Evolutionary conservation across 192 early-diverging fungal species (phyloP).

Genomic region (Linnemannia hyalina): DNA sequence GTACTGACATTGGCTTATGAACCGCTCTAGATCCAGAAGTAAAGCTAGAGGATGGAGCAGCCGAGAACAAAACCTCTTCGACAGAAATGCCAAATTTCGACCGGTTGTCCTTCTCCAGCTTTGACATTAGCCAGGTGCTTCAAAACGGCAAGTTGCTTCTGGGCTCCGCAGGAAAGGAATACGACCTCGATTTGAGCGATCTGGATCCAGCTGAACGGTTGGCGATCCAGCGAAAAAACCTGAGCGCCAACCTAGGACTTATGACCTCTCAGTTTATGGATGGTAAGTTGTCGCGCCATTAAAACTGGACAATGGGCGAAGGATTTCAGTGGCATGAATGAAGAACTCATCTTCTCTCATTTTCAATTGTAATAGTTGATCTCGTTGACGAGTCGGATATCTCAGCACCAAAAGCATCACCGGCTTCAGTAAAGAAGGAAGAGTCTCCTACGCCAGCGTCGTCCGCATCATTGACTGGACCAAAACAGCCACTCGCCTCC

Average conservation of each 20-base stretch:
- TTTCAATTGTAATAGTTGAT: conserved; percentile 68
- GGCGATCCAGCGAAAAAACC: conserved; percentile 83
- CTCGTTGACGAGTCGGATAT: conserved; percentile 89
- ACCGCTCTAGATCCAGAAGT: conserved; percentile 19
- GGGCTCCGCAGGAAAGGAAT: conserved; percentile 92
- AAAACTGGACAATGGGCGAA: not conserved
- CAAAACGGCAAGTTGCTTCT: conserved; percentile 83
- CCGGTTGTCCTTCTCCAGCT: conserved; percentile 80
- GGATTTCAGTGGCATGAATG: not conserved
- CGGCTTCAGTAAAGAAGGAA: conserved; percentile 30
- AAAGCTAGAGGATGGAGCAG: conserved; percentile 21
- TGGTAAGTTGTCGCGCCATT: conserved; percentile 57
- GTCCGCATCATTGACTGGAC: not conserved
- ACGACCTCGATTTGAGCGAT: conserved; percentile 84
- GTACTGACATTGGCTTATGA: not conserved
- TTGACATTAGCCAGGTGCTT: conserved; percentile 88
- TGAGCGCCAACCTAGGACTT: conserved; percentile 83
- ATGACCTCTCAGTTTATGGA: conserved; percentile 91
- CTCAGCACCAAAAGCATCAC: conserved; percentile 39
- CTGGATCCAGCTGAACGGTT: conserved; percentile 88
- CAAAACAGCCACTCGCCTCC: conserved; percentile 28
- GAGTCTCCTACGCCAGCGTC: conserved; percentile 41
- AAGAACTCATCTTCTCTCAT: not conserved
- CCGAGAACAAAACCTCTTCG: conserved; percentile 25
- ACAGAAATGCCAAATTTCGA: conserved; percentile 56